Evolutionary conservation across 257 asterid species (phyloP).

Genomic region (Gynochthodes officinalis): DNA sequence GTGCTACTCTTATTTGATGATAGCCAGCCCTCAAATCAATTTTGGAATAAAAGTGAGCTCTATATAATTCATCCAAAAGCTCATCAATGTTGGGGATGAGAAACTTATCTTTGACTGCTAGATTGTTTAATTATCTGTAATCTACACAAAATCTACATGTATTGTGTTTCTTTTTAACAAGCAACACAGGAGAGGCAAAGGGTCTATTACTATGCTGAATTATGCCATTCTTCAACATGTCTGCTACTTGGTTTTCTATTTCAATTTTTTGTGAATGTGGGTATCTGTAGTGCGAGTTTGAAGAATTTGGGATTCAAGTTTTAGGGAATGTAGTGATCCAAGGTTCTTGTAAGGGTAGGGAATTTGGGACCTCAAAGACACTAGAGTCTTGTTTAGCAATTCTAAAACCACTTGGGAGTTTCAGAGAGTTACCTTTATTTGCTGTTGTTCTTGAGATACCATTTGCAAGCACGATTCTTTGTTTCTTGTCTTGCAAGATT

Average conservation of each 20-base stretch:
- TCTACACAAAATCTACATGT: background rate
- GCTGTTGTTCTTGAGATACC: no score
- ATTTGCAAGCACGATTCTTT: no score
- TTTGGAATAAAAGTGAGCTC: background rate
- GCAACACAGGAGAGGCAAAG: background rate
- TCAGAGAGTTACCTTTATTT: no score
- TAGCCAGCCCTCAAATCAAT: constrained; percentile 5
- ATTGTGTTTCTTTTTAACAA: background rate
- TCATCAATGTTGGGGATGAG: background rate
- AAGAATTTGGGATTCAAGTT: background rate
- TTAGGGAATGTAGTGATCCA: background rate
- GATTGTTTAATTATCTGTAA: background rate
- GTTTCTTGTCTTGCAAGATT: no score
- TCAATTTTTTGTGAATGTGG: background rate
- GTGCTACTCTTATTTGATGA: background rate
- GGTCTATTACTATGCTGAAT: background rate
- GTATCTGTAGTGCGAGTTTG: background rate
- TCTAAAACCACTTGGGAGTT: no score
- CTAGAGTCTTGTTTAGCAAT: no score
- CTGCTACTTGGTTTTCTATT: background rate
- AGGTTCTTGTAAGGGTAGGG: no score
- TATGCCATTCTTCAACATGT: background rate
- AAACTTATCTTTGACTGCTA: background rate
- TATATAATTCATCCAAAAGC: background rate
- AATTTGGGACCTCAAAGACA: no score